phyloP scores from a whole-genome alignment of 2,329 filamentous ascomycete genomes.

The Penicillium vulpinum region DNA sequence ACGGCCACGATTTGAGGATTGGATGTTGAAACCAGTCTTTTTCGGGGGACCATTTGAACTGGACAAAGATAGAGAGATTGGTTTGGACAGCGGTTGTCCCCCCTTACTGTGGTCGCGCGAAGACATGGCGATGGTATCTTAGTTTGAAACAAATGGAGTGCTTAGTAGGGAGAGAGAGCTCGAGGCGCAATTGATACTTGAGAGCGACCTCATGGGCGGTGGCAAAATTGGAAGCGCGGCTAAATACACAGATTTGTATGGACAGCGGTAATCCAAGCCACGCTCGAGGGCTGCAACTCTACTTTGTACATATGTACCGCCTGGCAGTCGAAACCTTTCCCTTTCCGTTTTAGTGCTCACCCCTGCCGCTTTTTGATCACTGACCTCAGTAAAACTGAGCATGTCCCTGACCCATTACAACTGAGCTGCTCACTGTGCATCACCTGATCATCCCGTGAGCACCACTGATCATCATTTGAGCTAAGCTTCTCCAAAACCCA shows the following conservation, averaged over 20 bases:
- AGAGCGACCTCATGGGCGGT: constrained; percentile 23
- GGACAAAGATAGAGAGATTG: constrained; percentile 45
- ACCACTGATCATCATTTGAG: too few species aligned
- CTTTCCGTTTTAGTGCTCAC: too few species aligned
- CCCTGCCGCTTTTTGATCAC: too few species aligned
- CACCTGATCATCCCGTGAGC: too few species aligned
- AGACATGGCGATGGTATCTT: constrained; percentile 18
- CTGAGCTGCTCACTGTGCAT: too few species aligned
- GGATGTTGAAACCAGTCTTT: constrained; percentile 37
- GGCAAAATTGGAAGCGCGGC: constrained; percentile 21
- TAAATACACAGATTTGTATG: background rate
- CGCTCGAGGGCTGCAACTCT: background rate
- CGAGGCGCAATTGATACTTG: constrained; percentile 9
- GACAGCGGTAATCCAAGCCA: background rate
- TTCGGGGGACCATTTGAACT: constrained; percentile 33
- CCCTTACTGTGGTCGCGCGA: constrained; percentile 10
- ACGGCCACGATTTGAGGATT: constrained; percentile 24
- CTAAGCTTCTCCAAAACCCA: too few species aligned
- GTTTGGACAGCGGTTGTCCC: constrained; percentile 24
- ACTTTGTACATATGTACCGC: too few species aligned
- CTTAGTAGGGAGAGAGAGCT: background rate
- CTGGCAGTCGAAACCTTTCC: too few species aligned
- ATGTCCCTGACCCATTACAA: too few species aligned
- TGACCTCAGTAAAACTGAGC: too few species aligned
- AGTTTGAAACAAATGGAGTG: background rate